Percentiles rank a stretch among this genome's conserved stretches.
Evolutionary conservation across 1,284 basidiomycete genomes (phyloP).

Genomic region (Moesziomyces sp.): DNA sequence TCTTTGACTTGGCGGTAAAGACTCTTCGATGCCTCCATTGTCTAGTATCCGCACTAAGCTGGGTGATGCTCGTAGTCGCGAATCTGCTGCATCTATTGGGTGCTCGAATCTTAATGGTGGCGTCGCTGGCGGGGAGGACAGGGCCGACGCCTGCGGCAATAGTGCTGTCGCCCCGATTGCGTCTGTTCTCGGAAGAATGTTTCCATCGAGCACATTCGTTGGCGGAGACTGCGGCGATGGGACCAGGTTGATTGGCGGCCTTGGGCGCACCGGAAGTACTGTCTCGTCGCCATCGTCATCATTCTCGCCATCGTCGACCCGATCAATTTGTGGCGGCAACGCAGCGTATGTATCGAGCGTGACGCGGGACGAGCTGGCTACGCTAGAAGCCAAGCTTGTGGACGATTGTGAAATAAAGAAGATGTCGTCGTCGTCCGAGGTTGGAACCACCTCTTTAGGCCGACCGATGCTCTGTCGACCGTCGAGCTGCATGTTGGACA

Average conservation of each 20-base stretch:
- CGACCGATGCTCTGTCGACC: neutral
- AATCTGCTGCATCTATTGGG: neutral
- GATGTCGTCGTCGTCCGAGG: constrained; percentile 39
- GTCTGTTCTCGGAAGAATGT: neutral
- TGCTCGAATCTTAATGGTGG: neutral
- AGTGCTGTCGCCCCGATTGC: too few species aligned
- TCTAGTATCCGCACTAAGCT: neutral
- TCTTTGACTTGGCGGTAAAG: neutral
- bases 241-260: neutral
- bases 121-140: neutral
- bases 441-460: constrained; percentile 19
- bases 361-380: neutral
- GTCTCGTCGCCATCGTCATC: constrained; percentile 1
- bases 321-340: neutral
- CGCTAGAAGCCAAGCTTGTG: constrained; percentile 6
- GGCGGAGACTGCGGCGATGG: neutral
- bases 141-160: neutral
- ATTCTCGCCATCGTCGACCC: neutral
- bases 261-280: neutral
- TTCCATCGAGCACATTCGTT: neutral
- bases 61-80: neutral
- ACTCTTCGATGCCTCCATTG: neutral
- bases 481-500: neutral
- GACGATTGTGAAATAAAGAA: constrained; percentile 38
- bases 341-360: neutral